Percentiles rank a stretch among this genome's conserved stretches.
phyloP scores from a whole-genome alignment of 169 alveolate species.

The Miamiensis avidus region DNA sequence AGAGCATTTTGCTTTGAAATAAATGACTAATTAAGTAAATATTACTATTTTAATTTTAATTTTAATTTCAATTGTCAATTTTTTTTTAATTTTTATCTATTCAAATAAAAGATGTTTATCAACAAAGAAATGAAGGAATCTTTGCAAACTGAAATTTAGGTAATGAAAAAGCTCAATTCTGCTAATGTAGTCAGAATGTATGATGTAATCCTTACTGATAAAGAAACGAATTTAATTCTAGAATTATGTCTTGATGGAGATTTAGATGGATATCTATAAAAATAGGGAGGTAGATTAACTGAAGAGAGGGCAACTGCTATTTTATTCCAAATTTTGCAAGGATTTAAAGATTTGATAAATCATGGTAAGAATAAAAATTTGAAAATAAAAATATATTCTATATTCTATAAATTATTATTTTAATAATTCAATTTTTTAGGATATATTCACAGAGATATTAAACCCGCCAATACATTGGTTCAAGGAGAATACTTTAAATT shows the following conservation, averaged over 20 bases:
- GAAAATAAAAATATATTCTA: too few relatives aligned
- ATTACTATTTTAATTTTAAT: not conserved
- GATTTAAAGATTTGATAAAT: slow-evolving; percentile 21
- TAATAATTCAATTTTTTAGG: slow-evolving; percentile 2
- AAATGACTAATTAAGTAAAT: slow-evolving; percentile 20
- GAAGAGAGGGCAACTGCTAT: slow-evolving; percentile 22
- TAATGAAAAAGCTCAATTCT: slow-evolving; percentile 27
- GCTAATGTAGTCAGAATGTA: slow-evolving; percentile 28
- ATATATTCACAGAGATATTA: slow-evolving; percentile 75
- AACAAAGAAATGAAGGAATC: slow-evolving; percentile 12
- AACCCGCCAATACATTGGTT: slow-evolving; percentile 73
- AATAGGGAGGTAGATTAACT: slow-evolving; percentile 18
- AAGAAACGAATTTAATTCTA: slow-evolving; percentile 18
- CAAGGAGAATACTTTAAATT: slow-evolving; percentile 20
- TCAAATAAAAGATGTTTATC: not conserved
- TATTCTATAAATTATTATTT: not conserved
- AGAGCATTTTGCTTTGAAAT: slow-evolving; percentile 53
- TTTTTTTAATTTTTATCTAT: too few relatives aligned
- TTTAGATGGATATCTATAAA: slow-evolving; percentile 12
- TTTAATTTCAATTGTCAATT: too few relatives aligned
- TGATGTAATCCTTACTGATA: slow-evolving; percentile 19
- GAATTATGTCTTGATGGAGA: slow-evolving; percentile 44
- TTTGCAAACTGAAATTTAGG: slow-evolving; percentile 23
- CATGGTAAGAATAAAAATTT: not conserved
- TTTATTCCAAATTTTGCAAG: slow-evolving; percentile 18